These are phyloP conservation scores for Aureobasidium lini DNA, from an alignment of 2,329 filamentous ascomycete genomes.

Conservation along the genomic window DNA sequence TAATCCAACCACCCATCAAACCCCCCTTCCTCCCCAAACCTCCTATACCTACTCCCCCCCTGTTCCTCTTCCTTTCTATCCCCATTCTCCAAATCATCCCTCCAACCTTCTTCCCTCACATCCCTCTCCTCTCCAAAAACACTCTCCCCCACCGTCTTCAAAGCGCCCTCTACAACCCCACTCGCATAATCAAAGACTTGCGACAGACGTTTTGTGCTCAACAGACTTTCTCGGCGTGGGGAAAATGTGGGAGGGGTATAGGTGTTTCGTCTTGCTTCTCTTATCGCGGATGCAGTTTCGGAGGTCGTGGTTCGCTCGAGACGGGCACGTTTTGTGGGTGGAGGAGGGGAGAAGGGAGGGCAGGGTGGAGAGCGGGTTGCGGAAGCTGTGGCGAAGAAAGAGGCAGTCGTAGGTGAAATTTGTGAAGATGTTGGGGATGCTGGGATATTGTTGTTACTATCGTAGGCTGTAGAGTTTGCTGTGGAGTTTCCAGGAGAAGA, in stretches of 20 bases:
- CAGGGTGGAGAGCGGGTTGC: not conserved
- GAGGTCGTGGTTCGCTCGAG: too few species aligned
- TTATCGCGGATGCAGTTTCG: too few species aligned
- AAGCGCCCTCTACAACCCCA: not conserved
- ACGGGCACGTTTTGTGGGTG: too few species aligned
- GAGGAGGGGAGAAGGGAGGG: not conserved
- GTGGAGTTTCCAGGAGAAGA: not conserved
- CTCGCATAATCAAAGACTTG: not conserved
- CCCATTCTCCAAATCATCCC: not conserved
- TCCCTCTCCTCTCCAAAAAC: not conserved
- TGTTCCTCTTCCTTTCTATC: not conserved
- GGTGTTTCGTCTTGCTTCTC: not conserved
- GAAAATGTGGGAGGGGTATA: not conserved
- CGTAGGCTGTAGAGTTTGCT: not conserved
- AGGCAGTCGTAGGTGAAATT: not conserved
- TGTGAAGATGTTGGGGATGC: not conserved
- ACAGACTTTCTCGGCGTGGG: not conserved
- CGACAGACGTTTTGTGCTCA: not conserved
- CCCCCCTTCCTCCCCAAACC: slow-evolving; percentile 1
- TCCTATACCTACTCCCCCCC: not conserved
- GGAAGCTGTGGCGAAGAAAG: not conserved
- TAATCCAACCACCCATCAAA: slow-evolving; percentile 4
- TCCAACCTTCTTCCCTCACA: not conserved
- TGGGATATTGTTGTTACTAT: not conserved
- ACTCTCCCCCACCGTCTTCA: not conserved